Conservation (phyloP, 1,284 basidiomycete species). For the Pascua guehoae region DNA sequence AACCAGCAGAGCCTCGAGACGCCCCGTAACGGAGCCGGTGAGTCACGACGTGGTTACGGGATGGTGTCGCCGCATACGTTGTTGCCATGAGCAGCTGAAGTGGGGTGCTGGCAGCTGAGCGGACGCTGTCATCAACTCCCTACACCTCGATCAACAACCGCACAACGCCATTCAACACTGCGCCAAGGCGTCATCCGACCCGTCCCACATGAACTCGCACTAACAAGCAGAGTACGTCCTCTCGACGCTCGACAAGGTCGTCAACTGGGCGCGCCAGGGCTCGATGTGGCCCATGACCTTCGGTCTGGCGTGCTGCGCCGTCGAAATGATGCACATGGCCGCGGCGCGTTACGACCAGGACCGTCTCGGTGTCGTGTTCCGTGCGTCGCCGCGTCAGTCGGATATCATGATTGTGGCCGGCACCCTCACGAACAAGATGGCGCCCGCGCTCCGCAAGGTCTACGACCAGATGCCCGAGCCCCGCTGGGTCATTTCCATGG, state of each 20-base stretch:
- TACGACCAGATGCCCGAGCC: slow-evolving; percentile 98
- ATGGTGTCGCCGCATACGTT: too few relatives aligned
- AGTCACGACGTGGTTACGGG: slow-evolving; percentile 36
- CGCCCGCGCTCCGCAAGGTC: slow-evolving; percentile 88
- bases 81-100: too few relatives aligned
- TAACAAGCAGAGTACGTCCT: slow-evolving; percentile 79
- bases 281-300: slow-evolving; percentile 99
- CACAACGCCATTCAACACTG: background rate
- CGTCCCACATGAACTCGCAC: background rate
- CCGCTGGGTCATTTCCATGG: slow-evolving; percentile 99
- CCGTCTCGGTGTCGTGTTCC: slow-evolving; percentile 94
- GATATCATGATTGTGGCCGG: slow-evolving; percentile 99
- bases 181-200: background rate
- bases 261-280: slow-evolving; percentile 95
- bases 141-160: background rate
- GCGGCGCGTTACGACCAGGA: slow-evolving; percentile 99
- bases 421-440: slow-evolving; percentile 99
- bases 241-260: slow-evolving; percentile 92
- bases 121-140: too few relatives aligned
- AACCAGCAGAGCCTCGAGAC: slow-evolving; percentile 82
- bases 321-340: slow-evolving; percentile 93
- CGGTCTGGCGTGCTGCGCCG: slow-evolving; percentile 97
- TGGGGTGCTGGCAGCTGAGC: too few relatives aligned
- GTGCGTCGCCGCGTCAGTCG: slow-evolving; percentile 93
- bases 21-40: slow-evolving; percentile 84